Evolutionary conservation across 768 basidiomycete species (phyloP), one percentile per base, ranked within the genome.

Genomic region (Boletus fagicola): DNA sequence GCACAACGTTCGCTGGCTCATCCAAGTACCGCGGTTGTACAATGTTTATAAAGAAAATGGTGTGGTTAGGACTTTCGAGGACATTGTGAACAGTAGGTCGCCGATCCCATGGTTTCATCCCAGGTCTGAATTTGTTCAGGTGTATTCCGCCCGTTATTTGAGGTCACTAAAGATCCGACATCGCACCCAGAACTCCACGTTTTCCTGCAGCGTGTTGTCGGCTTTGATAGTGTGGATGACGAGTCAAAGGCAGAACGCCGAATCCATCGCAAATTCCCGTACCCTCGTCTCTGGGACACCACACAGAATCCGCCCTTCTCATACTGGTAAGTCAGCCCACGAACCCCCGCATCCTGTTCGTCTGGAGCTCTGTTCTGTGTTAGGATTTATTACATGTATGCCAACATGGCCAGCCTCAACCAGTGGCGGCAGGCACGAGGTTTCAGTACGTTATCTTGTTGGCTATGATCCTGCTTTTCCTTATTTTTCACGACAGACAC

Each of bases 151-250:
- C 96, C 97, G 0, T 73, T 99, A 50, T 99, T 97, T 65, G 96
- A 99, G 69, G 97, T 98, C 30, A 99, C 97, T 0, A 85, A 89
- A 65, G 87, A 98, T 69, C 97, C 97, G 0, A 72, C 77, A 3
- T 85, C 83, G 2, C 96, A 98, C 66, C 97, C 96, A 0, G 95
- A 98, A 65, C 79, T 99, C 12, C 96, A 98, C 68, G 79, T 96
- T 36, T 95, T 99, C 77, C 76, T 99, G 35, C 94, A 97, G 72
- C 87, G 97, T 6, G 94, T 98, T 7, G 74, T 98, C 51, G 97
- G 97, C 6, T 97, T 99, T 67, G 97, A 98, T 66, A 94, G 89
- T n/a, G 97, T 99, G 22, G 97, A 99, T 64, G 97, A 99, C 65
- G 97, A 99, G 74, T 94, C 92, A 2, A 98, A 98, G 75, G 78